A percentile compares a stretch with the other conserved stretches of the same genome.
Conservation (phyloP, 2,329 filamentous ascomycete genomes). For the Fusarium agapanthi region DNA sequence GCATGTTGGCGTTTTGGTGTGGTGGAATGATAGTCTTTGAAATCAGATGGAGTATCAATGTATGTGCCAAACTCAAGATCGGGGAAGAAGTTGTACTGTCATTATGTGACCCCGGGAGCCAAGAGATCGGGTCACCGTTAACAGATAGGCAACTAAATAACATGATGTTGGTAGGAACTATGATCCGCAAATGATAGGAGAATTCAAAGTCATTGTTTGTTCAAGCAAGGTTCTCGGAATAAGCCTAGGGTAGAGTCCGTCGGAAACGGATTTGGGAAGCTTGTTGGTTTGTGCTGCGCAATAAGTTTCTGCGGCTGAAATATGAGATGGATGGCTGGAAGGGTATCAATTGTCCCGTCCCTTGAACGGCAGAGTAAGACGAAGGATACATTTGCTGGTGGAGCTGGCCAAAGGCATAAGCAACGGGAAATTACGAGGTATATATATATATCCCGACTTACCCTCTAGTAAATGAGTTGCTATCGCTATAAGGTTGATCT, state of each 20-base stretch:
- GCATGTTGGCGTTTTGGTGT: not conserved
- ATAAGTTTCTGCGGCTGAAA: slow-evolving; percentile 1
- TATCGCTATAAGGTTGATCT: not conserved
- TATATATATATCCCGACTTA: not conserved
- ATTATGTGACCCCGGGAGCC: not conserved
- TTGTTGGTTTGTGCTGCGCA: slow-evolving; percentile 2
- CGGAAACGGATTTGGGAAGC: not conserved
- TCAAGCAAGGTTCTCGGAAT: not conserved
- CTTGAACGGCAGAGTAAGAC: slow-evolving; percentile 10
- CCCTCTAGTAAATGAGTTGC: not conserved
- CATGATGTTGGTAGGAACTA: not conserved
- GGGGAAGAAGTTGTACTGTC: not conserved
- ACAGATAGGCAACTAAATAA: not conserved
- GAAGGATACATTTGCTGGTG: not conserved
- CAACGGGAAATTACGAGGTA: not conserved
- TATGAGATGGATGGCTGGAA: not conserved
- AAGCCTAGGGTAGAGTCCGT: not conserved
- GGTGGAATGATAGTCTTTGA: not conserved
- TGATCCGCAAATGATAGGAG: not conserved
- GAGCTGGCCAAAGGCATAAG: not conserved
- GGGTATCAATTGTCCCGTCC: not conserved
- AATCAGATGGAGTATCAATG: not conserved
- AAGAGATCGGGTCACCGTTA: not conserved
- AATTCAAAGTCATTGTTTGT: not conserved
- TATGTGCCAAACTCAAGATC: not conserved